Evolutionary conservation across 2,329 filamentous ascomycete species (phyloP).

Genomic region (Cercospora sojina): DNA sequence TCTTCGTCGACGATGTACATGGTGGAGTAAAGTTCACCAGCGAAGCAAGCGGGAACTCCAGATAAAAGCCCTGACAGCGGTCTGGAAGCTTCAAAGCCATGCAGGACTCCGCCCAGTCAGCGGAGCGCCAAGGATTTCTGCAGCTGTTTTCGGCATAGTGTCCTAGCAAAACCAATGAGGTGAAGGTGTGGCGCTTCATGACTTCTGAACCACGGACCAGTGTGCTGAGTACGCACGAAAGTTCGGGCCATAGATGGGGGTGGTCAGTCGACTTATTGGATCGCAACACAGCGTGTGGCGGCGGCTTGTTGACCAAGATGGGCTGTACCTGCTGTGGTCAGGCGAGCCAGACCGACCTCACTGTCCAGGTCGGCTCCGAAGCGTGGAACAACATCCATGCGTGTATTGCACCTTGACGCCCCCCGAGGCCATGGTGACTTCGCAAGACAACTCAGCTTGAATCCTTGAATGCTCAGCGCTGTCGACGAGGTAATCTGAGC

Average conservation of each 20-base stretch:
- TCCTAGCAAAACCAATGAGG: background rate
- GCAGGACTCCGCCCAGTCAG: background rate
- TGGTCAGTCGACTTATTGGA: background rate
- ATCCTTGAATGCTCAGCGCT: background rate
- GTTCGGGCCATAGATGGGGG: background rate
- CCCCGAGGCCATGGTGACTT: background rate
- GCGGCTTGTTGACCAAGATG: background rate
- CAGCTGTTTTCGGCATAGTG: background rate
- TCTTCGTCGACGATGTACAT: background rate
- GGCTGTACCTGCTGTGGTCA: background rate
- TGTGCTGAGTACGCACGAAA: background rate
- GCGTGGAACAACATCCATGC: background rate
- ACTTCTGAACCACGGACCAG: background rate
- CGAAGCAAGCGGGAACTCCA: background rate
- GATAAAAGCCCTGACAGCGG: background rate
- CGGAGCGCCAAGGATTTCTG: background rate
- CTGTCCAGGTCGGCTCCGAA: background rate
- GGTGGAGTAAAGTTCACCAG: background rate
- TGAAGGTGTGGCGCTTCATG: background rate
- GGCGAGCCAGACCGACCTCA: background rate
- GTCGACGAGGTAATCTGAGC: background rate
- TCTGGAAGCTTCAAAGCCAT: constrained; percentile 1
- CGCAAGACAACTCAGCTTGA: background rate
- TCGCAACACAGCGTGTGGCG: background rate
- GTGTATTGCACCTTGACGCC: background rate